Evolutionary conservation across 2,329 filamentous ascomycete species (phyloP).

Genomic region (Trichoderma guizhouense): DNA sequence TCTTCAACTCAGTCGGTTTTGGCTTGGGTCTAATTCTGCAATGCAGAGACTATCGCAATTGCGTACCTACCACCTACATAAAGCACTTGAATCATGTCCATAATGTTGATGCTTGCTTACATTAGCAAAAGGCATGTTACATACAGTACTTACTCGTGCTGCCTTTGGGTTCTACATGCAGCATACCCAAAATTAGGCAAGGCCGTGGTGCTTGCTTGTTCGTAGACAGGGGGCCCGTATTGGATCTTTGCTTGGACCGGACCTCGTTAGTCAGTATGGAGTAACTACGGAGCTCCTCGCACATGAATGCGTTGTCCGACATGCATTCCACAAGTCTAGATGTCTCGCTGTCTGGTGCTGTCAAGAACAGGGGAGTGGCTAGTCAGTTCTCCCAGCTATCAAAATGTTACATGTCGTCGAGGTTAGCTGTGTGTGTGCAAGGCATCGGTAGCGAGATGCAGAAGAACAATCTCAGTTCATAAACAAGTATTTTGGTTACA

Average conservation of each 20-base stretch:
- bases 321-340: background rate
- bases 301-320: slow-evolving; percentile 12
- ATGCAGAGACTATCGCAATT: background rate
- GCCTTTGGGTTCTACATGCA: background rate
- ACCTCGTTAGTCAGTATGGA: background rate
- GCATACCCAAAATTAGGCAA: background rate
- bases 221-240: background rate
- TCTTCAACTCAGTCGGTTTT: background rate
- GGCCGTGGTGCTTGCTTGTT: background rate
- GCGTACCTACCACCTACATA: background rate
- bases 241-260: background rate
- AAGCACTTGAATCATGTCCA: background rate
- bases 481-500: background rate
- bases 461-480: background rate
- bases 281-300: slow-evolving; percentile 1
- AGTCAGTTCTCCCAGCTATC: background rate
- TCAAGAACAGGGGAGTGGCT: background rate
- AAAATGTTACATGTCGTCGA: background rate
- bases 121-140: background rate
- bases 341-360: background rate
- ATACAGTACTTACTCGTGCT: background rate
- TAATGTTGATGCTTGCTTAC: background rate
- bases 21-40: background rate
- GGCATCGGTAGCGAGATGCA: background rate
- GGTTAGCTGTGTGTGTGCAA: background rate